Conservation (phyloP, 2,329 filamentous ascomycete species). For the Colletotrichum sp. region DNA sequence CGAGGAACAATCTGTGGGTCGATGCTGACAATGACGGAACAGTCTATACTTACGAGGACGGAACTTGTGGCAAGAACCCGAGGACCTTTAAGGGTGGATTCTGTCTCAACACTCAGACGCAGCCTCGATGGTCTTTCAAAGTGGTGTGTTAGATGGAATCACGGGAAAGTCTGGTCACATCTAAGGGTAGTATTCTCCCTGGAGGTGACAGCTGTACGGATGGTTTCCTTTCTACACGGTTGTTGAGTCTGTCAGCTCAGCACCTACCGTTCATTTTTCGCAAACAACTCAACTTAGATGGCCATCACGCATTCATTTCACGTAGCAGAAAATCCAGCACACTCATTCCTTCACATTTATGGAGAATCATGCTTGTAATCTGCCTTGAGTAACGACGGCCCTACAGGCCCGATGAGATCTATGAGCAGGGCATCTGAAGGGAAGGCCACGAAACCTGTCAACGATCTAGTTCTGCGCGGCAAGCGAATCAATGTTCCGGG, state of each 20-base stretch:
- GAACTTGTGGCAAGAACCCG: not conserved
- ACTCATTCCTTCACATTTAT: not conserved
- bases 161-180: not conserved
- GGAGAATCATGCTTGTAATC: not conserved
- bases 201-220: not conserved
- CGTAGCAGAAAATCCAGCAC: not conserved
- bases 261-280: not conserved
- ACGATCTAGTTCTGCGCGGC: not conserved
- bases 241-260: not conserved
- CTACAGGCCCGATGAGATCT: not conserved
- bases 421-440: not conserved
- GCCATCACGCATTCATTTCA: not conserved
- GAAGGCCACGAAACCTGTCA: fast-evolving
- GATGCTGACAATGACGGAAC: not conserved
- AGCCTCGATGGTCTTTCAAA: not conserved
- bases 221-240: not conserved
- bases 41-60: not conserved
- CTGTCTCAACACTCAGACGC: not conserved
- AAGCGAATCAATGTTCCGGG: not conserved
- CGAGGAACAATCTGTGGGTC: fast-evolving
- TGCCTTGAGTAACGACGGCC: not conserved
- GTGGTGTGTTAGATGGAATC: not conserved
- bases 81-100: not conserved
- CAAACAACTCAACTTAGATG: not conserved
- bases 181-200: not conserved